These are phyloP conservation scores for Aspergillus kassunensis DNA, from an alignment of 495 filamentous ascomycete genomes.

Conservation along the genomic window DNA sequence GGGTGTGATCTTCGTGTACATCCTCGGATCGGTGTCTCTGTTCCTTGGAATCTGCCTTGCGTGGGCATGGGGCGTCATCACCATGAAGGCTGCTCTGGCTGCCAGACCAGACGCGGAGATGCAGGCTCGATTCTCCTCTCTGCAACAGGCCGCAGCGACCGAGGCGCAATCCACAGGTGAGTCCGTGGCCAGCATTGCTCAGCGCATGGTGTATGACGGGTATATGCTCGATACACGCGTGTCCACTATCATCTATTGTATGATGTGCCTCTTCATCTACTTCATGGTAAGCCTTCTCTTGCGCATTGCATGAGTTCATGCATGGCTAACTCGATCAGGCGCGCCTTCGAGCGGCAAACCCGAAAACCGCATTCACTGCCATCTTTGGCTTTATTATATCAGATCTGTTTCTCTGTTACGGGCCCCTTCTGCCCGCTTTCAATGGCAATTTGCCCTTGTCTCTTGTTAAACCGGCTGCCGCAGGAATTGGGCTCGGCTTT, in stretches of 20 bases:
- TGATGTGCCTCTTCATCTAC: slow-evolving; percentile 37
- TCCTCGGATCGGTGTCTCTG: slow-evolving; percentile 31
- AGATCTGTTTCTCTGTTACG: slow-evolving; percentile 33
- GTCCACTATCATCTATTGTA: slow-evolving; percentile 29
- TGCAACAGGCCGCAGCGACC: slow-evolving; percentile 28
- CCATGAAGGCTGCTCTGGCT: slow-evolving; percentile 38
- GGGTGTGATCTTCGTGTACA: slow-evolving; percentile 36
- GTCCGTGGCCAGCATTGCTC: slow-evolving; percentile 27
- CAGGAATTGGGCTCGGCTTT: slow-evolving; percentile 37
- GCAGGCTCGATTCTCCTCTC: slow-evolving; percentile 25
- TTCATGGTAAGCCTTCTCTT: slow-evolving; percentile 24
- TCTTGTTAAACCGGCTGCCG: slow-evolving; percentile 32
- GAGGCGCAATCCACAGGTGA: slow-evolving; percentile 33
- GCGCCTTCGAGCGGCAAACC: slow-evolving; percentile 36
- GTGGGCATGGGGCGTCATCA: slow-evolving; percentile 42
- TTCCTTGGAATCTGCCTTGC: slow-evolving; percentile 34
- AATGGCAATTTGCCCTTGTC: slow-evolving; percentile 34
- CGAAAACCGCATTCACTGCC: slow-evolving; percentile 30
- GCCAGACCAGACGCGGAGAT: slow-evolving; percentile 35
- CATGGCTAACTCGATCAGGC: slow-evolving; percentile 16
- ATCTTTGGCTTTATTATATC: slow-evolving; percentile 39
- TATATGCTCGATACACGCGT: slow-evolving; percentile 42
- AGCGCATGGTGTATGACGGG: slow-evolving; percentile 31
- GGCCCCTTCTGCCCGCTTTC: slow-evolving; percentile 34
- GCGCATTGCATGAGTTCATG: background rate